Evolutionary conservation across 257 asterid species (phyloP).

Genomic region (Petunia secreta): DNA sequence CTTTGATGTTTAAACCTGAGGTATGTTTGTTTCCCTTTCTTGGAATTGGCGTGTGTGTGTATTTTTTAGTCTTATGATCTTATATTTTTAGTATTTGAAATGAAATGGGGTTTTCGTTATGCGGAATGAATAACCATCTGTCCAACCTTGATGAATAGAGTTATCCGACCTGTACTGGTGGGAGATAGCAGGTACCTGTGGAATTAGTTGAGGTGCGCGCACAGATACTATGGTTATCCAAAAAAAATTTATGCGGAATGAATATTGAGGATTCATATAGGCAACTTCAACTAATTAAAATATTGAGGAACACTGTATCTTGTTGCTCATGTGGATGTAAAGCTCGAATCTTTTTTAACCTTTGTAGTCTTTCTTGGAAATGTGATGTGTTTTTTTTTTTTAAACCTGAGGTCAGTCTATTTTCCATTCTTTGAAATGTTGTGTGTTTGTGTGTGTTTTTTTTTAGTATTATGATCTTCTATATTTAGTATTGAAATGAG

Average conservation of each 20-base stretch:
- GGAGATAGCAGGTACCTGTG: too few species aligned
- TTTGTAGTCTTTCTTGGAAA: too few species aligned
- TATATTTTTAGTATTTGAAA: neutral
- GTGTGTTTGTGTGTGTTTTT: neutral
- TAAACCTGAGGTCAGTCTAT: conserved; percentile 62
- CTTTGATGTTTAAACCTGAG: conserved; percentile 89
- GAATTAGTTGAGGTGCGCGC: too few species aligned
- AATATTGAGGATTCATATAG: neutral
- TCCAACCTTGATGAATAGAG: too few species aligned
- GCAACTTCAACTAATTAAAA: neutral
- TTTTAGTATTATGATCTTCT: conserved; percentile 6
- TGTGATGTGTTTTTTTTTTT: too few species aligned
- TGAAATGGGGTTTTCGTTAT: neutral
- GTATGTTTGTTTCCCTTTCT: conserved; percentile 35
- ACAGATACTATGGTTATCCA: too few species aligned
- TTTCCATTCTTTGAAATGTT: conserved; percentile 12
- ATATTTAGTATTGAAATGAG: neutral
- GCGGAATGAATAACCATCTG: neutral
- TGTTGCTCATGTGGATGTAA: neutral
- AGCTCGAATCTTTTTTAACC: neutral
- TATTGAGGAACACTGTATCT: neutral
- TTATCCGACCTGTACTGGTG: too few species aligned
- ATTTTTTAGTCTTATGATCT: conserved; percentile 15
- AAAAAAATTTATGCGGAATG: too few species aligned
- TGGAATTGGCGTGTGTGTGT: neutral